These are phyloP conservation scores for Neonectria hederae DNA, from an alignment of 2,329 filamentous ascomycete species.

Conservation along the genomic window DNA sequence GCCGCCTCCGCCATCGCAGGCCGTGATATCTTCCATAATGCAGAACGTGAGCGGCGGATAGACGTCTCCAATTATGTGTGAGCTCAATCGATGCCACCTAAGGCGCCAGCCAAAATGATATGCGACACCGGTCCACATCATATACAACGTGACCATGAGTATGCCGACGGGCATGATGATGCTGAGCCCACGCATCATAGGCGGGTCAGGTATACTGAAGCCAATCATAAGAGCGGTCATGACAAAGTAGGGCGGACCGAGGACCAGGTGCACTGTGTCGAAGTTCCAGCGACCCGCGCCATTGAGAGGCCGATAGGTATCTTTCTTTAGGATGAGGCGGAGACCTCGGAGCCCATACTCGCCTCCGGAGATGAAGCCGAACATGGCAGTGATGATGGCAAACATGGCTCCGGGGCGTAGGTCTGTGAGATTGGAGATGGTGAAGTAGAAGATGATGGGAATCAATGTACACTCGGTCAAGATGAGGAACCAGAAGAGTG, in stretches of 20 bases:
- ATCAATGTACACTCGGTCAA: constrained; percentile 42
- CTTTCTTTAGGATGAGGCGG: background rate
- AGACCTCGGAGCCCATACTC: constrained; percentile 48
- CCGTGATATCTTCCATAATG: background rate
- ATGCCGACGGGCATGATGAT: background rate
- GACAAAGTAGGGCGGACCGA: background rate
- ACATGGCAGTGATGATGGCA: constrained; percentile 58
- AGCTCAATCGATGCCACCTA: background rate
- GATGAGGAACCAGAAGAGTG: constrained; percentile 37
- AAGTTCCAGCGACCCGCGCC: background rate
- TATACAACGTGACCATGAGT: background rate
- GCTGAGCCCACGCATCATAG: background rate
- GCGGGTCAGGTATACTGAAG: background rate
- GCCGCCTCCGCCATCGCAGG: background rate
- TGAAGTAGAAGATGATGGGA: constrained; percentile 58
- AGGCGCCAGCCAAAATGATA: background rate
- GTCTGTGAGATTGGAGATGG: constrained; percentile 47
- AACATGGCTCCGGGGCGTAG: constrained; percentile 46
- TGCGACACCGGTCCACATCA: background rate
- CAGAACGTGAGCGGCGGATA: background rate
- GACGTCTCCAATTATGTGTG: background rate
- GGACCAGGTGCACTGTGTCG: background rate
- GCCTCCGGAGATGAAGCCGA: constrained; percentile 56
- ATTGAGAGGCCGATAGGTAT: background rate
- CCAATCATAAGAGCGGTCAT: background rate